Evolutionary conservation across 192 early-diverging fungal species (phyloP), one percentile per base, ranked within the genome.

Genomic region (Gigaspora rosea): DNA sequence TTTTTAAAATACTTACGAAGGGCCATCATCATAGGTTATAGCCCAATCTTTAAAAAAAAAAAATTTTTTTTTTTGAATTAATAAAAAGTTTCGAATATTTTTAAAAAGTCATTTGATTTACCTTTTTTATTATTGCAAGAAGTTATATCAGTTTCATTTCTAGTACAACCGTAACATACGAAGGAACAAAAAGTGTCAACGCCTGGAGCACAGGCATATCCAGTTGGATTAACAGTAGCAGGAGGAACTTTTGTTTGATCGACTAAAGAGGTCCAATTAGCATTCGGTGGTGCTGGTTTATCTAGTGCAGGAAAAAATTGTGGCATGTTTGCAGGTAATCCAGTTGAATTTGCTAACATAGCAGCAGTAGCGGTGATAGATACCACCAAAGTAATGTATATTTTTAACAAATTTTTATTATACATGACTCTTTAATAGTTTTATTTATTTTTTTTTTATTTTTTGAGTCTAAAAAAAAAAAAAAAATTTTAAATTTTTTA

Each of bases 21-120:
- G 87, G n/a, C 87, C 87, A 68, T 86, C 85, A 57, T 86, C 87
- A 73, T 78, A 88, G 12, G 85, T 88, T 15, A 86, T 18, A 63
- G 82, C 87, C 85, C 85, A 88, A 52, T 85, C 75, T 63, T 82
- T 81, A 54, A 81, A 69, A 1, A 64, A 77, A n/a, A 78, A 57
- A 50, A 13, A 27, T 27, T 27, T 27, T 27, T 27, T 27, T 27
- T 27, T 27, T 22, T 68, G 22, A 36, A 71, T 74, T 2, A 62
- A 48, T 56, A 51, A 59, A 65, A 27, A 27, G 1, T 27, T 27
- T 27, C 27, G 27, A 27, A 27, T 27, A 27, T 27, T 27, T 27
- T 27, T 27, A 27, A 27, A 27, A 27, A 0, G 27, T 27, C 27
- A 0, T 27, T 27, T 27, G 27, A 27, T 27, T 27, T 27, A 27